Evolutionary conservation across 352 stramenopile species (phyloP).

Genomic region (Aphanomyces invadans): DNA sequence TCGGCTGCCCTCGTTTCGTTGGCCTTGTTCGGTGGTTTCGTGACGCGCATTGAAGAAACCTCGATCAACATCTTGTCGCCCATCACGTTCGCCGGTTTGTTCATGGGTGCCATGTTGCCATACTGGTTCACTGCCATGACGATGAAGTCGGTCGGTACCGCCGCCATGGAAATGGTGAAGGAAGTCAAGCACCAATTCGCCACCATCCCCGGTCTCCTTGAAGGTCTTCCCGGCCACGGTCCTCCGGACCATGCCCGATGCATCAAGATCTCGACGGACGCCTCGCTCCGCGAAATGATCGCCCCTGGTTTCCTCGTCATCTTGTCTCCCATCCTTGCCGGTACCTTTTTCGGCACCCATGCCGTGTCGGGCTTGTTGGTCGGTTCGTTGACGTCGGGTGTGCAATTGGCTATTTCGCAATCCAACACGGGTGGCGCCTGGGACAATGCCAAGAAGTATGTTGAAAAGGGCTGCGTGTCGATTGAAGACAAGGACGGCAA

Average conservation of each 20-base stretch:
- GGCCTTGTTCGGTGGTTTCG: conserved; percentile 97
- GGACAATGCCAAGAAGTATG: conserved; percentile 99
- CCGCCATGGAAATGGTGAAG: conserved; percentile 99
- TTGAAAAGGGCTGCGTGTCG: conserved; percentile 93
- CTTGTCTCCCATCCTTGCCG: conserved; percentile 95
- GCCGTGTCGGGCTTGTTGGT: conserved; percentile 97
- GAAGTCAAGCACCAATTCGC: conserved; percentile 99
- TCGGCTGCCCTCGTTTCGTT: conserved; percentile 98
- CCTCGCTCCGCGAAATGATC: conserved; percentile 99
- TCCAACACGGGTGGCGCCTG: conserved; percentile 99
- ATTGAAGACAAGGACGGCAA: conserved; percentile 88
- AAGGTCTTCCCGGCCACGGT: conserved; percentile 85
- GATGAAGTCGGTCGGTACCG: conserved; percentile 98
- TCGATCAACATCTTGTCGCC: conserved; percentile 97
- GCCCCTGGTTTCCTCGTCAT: conserved; percentile 97
- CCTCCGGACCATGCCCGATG: conserved; percentile 86
- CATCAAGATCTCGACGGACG: conserved; percentile 99
- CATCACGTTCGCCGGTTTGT: conserved; percentile 97
- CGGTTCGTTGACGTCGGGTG: conserved; percentile 91
- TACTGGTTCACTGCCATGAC: conserved; percentile 99
- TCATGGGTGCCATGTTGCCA: conserved; percentile 99
- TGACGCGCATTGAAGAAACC: conserved; percentile 93
- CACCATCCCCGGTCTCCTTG: conserved; percentile 96
- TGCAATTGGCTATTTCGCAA: conserved; percentile 98
- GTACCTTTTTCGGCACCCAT: conserved; percentile 97